A percentile compares a stretch with the other conserved stretches of the same genome.
phyloP scores from a whole-genome alignment of 495 filamentous ascomycete genomes.

The Penicillium paxilli region DNA sequence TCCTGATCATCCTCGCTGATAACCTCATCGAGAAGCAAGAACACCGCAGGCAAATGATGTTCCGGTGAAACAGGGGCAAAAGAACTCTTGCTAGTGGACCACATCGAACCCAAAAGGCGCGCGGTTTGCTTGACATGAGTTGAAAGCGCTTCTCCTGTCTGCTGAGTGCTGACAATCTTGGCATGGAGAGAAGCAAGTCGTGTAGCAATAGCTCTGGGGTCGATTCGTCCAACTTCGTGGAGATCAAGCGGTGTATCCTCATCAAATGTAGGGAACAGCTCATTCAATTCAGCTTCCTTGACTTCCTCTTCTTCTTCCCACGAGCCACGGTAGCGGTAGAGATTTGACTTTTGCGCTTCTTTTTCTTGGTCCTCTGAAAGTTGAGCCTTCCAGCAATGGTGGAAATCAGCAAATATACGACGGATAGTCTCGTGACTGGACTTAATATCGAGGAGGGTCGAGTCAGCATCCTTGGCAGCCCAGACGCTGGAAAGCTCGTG shows the following conservation, averaged over 20 bases:
- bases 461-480: slow-evolving; percentile 36
- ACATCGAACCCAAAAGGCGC: slow-evolving; percentile 38
- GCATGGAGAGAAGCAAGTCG: slow-evolving; percentile 55
- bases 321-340: slow-evolving; percentile 80
- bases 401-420: slow-evolving; percentile 66
- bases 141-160: slow-evolving; percentile 28
- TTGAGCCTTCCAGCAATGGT: slow-evolving; percentile 73
- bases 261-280: slow-evolving; percentile 80
- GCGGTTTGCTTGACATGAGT: slow-evolving; percentile 42
- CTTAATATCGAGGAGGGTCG: slow-evolving; percentile 28
- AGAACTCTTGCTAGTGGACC: slow-evolving; percentile 29
- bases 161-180: slow-evolving; percentile 41
- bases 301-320: slow-evolving; percentile 71
- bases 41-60: slow-evolving; percentile 61
- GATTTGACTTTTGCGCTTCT: slow-evolving; percentile 65
- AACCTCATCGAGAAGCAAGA: slow-evolving; percentile 62
- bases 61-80: slow-evolving; percentile 43
- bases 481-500: slow-evolving; percentile 42
- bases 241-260: slow-evolving; percentile 36
- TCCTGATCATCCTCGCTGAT: slow-evolving; percentile 40
- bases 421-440: slow-evolving; percentile 33
- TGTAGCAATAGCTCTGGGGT: slow-evolving; percentile 48
- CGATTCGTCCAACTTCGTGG: slow-evolving; percentile 25
- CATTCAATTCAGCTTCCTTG: slow-evolving; percentile 73
- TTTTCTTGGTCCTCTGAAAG: slow-evolving; percentile 71